Conservation (phyloP, 2,329 filamentous ascomycete species). For the Pseudocercospora macadamiae region DNA sequence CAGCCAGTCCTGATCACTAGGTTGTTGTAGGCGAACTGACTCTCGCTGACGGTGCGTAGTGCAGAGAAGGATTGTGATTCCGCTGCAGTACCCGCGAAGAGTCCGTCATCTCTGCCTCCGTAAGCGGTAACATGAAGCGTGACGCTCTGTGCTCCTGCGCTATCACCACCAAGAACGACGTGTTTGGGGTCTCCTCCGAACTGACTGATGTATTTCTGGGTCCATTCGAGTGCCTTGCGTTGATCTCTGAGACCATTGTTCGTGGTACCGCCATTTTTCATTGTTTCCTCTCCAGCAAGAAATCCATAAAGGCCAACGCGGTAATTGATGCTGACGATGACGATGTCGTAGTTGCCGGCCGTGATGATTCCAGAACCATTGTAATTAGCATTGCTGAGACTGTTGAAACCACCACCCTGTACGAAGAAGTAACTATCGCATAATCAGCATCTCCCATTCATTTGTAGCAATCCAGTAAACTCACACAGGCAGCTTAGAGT, state of each 20-base stretch:
- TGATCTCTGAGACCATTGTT: conserved; percentile 75
- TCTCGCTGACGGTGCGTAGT: conserved; percentile 52
- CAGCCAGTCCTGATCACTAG: conserved; percentile 56
- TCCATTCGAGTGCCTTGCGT: conserved; percentile 69
- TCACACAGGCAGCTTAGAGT: conserved; percentile 65
- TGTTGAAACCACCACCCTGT: conserved; percentile 52
- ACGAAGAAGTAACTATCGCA: conserved; percentile 61
- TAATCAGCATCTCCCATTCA: conserved; percentile 29
- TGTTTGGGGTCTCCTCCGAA: conserved; percentile 72
- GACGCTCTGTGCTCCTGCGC: conserved; percentile 69
- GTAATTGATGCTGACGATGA: conserved; percentile 76
- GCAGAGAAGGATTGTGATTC: conserved; percentile 58
- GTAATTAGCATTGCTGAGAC: conserved; percentile 54
- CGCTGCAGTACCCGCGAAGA: conserved; percentile 58
- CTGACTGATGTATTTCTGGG: conserved; percentile 64
- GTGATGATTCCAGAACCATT: conserved; percentile 65
- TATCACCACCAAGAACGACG: conserved; percentile 69
- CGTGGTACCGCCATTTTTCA: conserved; percentile 51
- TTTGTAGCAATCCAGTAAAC: conserved; percentile 61
- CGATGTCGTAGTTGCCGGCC: conserved; percentile 61
- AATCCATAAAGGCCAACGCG: conserved; percentile 76
- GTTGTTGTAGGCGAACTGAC: conserved; percentile 57
- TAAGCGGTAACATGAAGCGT: conserved; percentile 64
- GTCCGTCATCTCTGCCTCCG: conserved; percentile 49
- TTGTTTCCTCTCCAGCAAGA: conserved; percentile 61